A percentile compares a stretch with the other conserved stretches of the same genome.
phyloP scores from a whole-genome alignment of 2,329 filamentous ascomycete genomes.

The Ophiostoma angusticollis region DNA sequence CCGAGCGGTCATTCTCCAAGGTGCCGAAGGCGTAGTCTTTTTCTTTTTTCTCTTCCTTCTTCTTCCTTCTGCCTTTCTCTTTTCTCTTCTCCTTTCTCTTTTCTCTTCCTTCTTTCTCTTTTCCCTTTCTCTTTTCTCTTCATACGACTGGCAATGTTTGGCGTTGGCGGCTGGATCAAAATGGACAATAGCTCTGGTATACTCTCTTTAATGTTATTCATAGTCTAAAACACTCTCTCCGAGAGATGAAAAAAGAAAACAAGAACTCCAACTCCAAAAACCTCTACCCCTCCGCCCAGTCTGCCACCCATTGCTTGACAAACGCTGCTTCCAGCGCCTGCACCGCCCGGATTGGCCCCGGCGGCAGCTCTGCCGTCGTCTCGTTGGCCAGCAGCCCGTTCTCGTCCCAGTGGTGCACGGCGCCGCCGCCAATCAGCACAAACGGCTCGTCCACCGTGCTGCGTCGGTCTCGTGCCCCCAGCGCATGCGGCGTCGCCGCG shows the following conservation, averaged over 20 bases:
- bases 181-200: no score
- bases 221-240: no score
- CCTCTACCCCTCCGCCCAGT: conserved; percentile 10
- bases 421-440: conserved; percentile 55
- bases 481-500: conserved; percentile 56
- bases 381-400: conserved; percentile 53
- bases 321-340: conserved; percentile 14
- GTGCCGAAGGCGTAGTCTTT: no score
- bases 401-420: conserved; percentile 71
- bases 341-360: conserved; percentile 7
- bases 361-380: conserved; percentile 25
- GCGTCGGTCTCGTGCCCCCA: conserved; percentile 42
- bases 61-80: neutral
- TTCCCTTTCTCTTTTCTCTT: neutral
- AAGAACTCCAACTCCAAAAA: neutral
- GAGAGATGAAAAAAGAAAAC: neutral
- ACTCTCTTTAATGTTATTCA: no score
- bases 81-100: neutral
- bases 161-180: neutral
- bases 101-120: neutral
- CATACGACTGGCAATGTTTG: neutral
- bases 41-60: neutral
- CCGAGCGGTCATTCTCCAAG: conserved; percentile 1
- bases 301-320: conserved; percentile 13
- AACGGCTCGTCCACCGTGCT: conserved; percentile 56